Evolutionary conservation across 208 protist genomes (phyloP).

Genomic region (Pavlovales sp.): DNA sequence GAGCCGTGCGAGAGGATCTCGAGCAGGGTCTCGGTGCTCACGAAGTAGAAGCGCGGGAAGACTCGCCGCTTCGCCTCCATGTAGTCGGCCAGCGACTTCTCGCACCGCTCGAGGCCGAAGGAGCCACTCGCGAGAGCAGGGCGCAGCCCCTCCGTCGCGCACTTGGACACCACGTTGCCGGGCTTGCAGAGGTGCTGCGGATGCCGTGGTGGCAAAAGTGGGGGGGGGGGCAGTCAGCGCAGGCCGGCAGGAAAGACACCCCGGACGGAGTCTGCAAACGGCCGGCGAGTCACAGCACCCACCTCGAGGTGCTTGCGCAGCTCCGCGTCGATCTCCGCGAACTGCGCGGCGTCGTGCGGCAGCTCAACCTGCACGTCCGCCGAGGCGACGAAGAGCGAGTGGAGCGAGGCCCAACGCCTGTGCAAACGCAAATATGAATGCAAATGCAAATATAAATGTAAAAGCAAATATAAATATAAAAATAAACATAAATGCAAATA

Average conservation of each 20-base stretch:
- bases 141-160: not conserved
- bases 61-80: conserved; percentile 61
- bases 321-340: conserved; percentile 38
- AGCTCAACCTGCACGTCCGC: conserved; percentile 93
- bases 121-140: not conserved
- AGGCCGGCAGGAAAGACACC: not conserved
- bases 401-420: conserved; percentile 95
- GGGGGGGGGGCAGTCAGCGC: not conserved
- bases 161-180: not conserved
- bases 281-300: too few relatives aligned
- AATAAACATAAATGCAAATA: too few relatives aligned
- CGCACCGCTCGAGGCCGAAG: conserved; percentile 15
- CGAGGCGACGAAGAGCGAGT: conserved; percentile 94
- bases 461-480: too few relatives aligned
- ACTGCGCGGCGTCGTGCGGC: conserved; percentile 83
- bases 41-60: conserved; percentile 85
- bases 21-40: conserved; percentile 71
- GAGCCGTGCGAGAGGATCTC: conserved; percentile 75
- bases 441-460: too few relatives aligned
- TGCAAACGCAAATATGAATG: too few relatives aligned
- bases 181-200: too few relatives aligned
- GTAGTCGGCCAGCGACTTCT: conserved; percentile 58
- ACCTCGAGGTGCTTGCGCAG: conserved; percentile 27
- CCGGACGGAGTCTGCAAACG: not conserved
- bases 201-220: not conserved